Percentiles rank a stretch among this genome's conserved stretches.
phyloP scores from a whole-genome alignment of 495 filamentous ascomycete genomes.

The Neurospora intermedia region DNA sequence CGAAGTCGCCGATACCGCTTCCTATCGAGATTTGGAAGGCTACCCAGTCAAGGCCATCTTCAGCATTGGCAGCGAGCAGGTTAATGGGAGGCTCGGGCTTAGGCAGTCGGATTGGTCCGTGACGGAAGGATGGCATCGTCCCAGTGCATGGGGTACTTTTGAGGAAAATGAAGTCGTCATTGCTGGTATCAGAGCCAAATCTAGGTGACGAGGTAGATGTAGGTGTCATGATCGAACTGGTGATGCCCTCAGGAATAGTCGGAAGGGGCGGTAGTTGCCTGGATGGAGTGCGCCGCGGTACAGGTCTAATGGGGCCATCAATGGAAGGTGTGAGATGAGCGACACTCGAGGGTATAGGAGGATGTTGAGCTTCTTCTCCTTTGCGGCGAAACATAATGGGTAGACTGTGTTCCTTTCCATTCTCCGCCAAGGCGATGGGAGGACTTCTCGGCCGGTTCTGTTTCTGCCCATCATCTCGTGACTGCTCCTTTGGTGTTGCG shows the following conservation, averaged over 20 bases:
- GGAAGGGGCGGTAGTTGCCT: conserved; percentile 24
- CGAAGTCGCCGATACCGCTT: conserved; percentile 35
- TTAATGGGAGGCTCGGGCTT: conserved; percentile 26
- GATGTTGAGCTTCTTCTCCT: conserved; percentile 6
- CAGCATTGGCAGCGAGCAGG: conserved; percentile 27
- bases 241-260: conserved; percentile 33
- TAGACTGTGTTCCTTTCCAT: conserved; percentile 7
- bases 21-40: conserved; percentile 47
- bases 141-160: conserved; percentile 31
- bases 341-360: not conserved
- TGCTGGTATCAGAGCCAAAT: conserved; percentile 7
- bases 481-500: conserved; percentile 8
- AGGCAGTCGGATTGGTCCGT: conserved; percentile 37
- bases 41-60: conserved; percentile 43
- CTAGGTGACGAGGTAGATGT: conserved; percentile 9
- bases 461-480: not conserved
- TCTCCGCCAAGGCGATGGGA: not conserved
- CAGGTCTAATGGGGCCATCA: conserved; percentile 7
- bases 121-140: conserved; percentile 31
- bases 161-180: conserved; percentile 30
- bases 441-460: not conserved
- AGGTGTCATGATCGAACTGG: conserved; percentile 9
- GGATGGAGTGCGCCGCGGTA: conserved; percentile 13
- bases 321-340: conserved; percentile 3
- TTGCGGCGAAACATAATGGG: conserved; percentile 13